A percentile compares a stretch with the other conserved stretches of the same genome.
phyloP scores from a whole-genome alignment of 352 stramenopile species.

The Pythium periplocum region DNA sequence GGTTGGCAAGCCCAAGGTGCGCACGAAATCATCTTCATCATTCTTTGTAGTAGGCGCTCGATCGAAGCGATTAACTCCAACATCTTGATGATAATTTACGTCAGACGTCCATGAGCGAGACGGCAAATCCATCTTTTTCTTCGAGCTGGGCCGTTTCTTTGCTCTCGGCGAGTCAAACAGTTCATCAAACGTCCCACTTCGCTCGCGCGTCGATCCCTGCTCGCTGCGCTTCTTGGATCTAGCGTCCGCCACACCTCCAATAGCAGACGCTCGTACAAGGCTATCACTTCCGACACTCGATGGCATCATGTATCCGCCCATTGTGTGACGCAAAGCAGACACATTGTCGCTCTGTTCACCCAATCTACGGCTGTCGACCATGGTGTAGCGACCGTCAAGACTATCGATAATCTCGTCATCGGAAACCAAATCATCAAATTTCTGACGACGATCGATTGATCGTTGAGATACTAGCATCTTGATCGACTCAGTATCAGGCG shows the following conservation, averaged over 20 bases:
- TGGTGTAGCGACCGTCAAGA: constrained; percentile 18
- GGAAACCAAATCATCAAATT: neutral
- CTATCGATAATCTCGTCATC: constrained; percentile 3
- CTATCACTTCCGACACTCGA: constrained; percentile 5
- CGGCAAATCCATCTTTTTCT: constrained; percentile 1
- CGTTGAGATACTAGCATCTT: constrained; percentile 2
- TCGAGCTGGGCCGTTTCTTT: neutral
- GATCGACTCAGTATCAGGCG: too few relatives aligned
- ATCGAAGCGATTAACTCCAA: constrained; percentile 59
- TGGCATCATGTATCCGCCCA: constrained; percentile 19
- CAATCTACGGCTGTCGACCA: constrained; percentile 9
- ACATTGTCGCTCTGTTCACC: too few relatives aligned
- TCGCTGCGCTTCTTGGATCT: constrained; percentile 8
- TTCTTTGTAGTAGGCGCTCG: constrained; percentile 16
- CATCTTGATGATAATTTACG: constrained; percentile 2
- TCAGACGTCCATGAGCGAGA: constrained; percentile 4
- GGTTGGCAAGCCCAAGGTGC: constrained; percentile 1
- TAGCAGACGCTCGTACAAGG: constrained; percentile 7
- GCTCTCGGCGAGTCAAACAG: constrained; percentile 63
- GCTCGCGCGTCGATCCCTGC: constrained; percentile 15
- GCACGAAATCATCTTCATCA: constrained; percentile 24
- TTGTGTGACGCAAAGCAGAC: constrained; percentile 26
- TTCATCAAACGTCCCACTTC: constrained; percentile 69
- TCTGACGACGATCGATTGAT: constrained; percentile 4
- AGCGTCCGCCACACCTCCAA: neutral